Base-by-base conservation (phyloP, 2,329 filamentous ascomycete genomes). In the Monosporascus sp. region DNA sequence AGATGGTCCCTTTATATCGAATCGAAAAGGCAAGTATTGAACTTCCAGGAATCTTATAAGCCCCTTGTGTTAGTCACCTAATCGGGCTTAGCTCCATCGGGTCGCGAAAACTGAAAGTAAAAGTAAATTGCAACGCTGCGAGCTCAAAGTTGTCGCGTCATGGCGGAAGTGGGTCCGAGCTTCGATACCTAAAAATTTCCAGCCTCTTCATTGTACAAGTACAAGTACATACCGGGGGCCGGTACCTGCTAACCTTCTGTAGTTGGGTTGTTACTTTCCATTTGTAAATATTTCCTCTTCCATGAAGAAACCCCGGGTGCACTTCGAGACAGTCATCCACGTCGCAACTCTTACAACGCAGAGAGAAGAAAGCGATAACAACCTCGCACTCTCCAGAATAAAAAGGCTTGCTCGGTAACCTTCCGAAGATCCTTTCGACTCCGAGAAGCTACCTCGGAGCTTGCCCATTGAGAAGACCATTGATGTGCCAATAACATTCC, bases 401-500 rank as follows among this genome's bases (percentile, higher is more conserved):
- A n/a, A 20, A 22, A 22, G 35, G 24, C 6, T 14, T 11, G n/a
- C 31, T 39, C 52, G 18, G 38, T 37, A 43, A 49, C 50, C 24
- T 47, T 37, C 14, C 46, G 17, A 47, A 31, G 17, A 15, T 45
- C 15, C 22, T 46, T 46, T 35, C 9, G 31, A 48, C 15, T 52
- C 39, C 45, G 49, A 52, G 27, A 41, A 38, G 9, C 43, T 31
- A n/a, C 15, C 44, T 41, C 35, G 18, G 51, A n/a, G 38, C 27
- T 25, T 49, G 22, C 52, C 53, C 49, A 45, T 57, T 45, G 35
- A 53, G 53, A 37, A 53, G 53, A 57, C 64, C 63, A 53, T 70
- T 67, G 60, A 68, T 68, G 66, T 55, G 54, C 61, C 58, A 63
- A 57, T 65, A 67, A 58, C 60, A 52, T 57, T 37, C 53, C 49